Evolutionary conservation across 1,139 yeast genomes (phyloP), one percentile per base, ranked within the genome.

Genomic region (Pichiaceae sp.): DNA sequence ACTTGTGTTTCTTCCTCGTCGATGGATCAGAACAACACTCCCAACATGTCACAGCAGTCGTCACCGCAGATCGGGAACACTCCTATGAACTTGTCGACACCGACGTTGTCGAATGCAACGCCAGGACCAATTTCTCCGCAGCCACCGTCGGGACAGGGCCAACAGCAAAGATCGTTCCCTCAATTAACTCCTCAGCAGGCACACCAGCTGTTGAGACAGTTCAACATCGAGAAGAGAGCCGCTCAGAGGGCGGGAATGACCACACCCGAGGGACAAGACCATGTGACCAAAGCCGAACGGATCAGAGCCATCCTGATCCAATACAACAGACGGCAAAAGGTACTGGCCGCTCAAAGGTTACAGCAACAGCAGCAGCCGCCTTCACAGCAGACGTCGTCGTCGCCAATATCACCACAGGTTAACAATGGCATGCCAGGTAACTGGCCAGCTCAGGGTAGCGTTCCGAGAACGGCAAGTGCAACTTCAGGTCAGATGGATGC

Each of bases 221-320:
- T 80, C 48, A 77, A 73, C 43, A 66, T 70, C 33, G 87, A 79
- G 49, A 69, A 78, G 38, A 74, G 72, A 27, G 71, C 73, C 44
- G 93, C 87, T 1, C 72, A 72, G 47, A 55, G 57, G 29, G 61
- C 67, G 1, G 80, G 80, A 5, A 59, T 63, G 11, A 78, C 76
- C 35, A 72, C 83, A 6, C 78, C 74, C 0, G 78, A 72, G 46
- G 91, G 89, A n/a, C 75, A 74, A 53, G 77, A 72, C 47, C 85
- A 81, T 51, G 62, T 73, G 46, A 64, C 68, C 44, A 78, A 75
- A 42, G 93, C 91, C 2, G 82, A 82, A 39, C 72, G 72, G 40
- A 76, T 84, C 47, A 74, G 70, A 47, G 54, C 68, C 64, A 40
- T 66, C 70, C 38, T 59, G 49, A 46, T 61, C 45, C 46, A 54